These are phyloP conservation scores for Amanita molliuscula DNA, from an alignment of 768 basidiomycete genomes.

Conservation along the genomic window DNA sequence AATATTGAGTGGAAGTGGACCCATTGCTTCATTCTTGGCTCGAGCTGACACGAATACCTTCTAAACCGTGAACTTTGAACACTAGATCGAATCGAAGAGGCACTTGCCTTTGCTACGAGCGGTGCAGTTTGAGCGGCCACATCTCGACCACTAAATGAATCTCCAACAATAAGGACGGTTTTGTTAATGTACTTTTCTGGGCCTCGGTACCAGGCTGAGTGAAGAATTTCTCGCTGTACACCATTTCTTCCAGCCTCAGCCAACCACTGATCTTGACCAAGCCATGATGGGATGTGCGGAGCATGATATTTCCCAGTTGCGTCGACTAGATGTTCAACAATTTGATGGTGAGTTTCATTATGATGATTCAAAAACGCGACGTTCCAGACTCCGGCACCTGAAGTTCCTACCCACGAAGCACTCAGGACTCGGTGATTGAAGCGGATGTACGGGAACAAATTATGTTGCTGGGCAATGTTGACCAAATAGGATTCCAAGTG, in stretches of 20 bases:
- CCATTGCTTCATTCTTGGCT: background rate
- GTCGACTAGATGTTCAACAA: slow-evolving; percentile 44
- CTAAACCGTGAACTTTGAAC: background rate
- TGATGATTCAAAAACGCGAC: background rate
- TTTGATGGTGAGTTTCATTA: slow-evolving; percentile 10
- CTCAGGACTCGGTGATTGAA: background rate
- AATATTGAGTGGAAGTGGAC: background rate
- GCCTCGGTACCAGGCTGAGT: slow-evolving; percentile 44
- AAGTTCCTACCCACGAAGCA: background rate
- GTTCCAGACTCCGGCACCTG: background rate
- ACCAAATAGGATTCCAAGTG: slow-evolving; percentile 36
- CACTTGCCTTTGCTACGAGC: slow-evolving; percentile 29
- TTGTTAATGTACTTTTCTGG: slow-evolving; percentile 31
- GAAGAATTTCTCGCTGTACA: slow-evolving; percentile 29
- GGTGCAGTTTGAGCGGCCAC: slow-evolving; percentile 29
- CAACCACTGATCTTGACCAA: slow-evolving; percentile 41
- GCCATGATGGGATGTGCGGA: slow-evolving; percentile 34
- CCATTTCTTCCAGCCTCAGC: slow-evolving; percentile 10
- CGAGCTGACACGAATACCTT: background rate
- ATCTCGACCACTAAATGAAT: slow-evolving; percentile 41
- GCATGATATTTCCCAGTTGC: slow-evolving; percentile 46
- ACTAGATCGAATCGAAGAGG: background rate
- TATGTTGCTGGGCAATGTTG: background rate
- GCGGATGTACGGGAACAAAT: background rate
- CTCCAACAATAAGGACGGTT: slow-evolving; percentile 34